Base-by-base conservation (phyloP, 2,329 filamentous ascomycete species). In the Drechslerella stenobrocha region DNA sequence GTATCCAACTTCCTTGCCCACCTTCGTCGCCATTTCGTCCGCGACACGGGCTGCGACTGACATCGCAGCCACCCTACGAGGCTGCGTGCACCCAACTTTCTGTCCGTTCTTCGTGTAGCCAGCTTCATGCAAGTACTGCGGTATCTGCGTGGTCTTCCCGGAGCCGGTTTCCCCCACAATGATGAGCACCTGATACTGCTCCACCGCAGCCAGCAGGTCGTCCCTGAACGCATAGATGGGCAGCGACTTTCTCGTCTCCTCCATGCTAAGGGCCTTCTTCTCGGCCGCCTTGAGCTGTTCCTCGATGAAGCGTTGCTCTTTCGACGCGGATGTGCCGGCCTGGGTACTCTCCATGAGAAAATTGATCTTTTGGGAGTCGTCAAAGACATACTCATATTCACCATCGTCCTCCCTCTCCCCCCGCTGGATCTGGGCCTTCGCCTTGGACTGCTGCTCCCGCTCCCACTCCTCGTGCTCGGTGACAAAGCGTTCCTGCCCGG, bases 381-480 rank as follows among this genome's bases (percentile, higher is more conserved):
- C 93, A 75, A 98, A 86, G 11, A 98, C 88, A 74, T 91, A 96
- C 72, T 93, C 89, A 75, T 97, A 98, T 63, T 95, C 87, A 9
- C 86, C 86, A 71, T 90, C 86, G 52, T 91, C 86, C 11, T 88
- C 84, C 32, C 86, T 82, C 74, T 95, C 89, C 0, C 84, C 79
- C 53, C 85, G 84, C 71, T 84, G 82, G 40, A 60, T 45, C 20
- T 69, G 57, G 0, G 89, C 86, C 75, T 92, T 93, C 3, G 90
- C 91, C 76, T 95, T 95, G 59, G 86, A 82, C 0, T 87, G 83
- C 77, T 97, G 92, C 75, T 97, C 92, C 61, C 84, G 80, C 75
- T 98, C 93, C 92, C 92, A 98, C 74, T 96, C 89, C 70, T 98
- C 91, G 70, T 96, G 88, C 75, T 98, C 93, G 0, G 90, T 96